phyloP scores from a whole-genome alignment of 2,329 filamentous ascomycete genomes.

The Pseudocercospora ulei region DNA sequence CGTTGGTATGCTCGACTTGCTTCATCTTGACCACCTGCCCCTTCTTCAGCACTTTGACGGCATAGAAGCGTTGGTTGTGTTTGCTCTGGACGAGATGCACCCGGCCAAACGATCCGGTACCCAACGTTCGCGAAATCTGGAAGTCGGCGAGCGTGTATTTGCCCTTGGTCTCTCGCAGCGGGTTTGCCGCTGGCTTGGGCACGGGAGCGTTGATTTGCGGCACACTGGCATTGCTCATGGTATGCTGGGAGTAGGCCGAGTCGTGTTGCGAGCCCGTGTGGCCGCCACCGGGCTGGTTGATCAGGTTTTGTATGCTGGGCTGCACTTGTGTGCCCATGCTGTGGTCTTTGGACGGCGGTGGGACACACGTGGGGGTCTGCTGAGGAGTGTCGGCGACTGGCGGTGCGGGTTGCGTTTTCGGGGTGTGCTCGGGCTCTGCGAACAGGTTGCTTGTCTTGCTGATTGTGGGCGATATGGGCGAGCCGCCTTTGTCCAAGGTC shows the following conservation, averaged over 20 bases:
- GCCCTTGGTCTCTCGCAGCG: constrained; percentile 69
- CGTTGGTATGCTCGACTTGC: constrained; percentile 98
- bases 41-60: constrained; percentile 97
- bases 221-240: constrained; percentile 36
- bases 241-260: constrained; percentile 28
- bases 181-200: constrained; percentile 31
- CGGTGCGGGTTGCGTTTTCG: constrained; percentile 17
- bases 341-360: constrained; percentile 15
- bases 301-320: constrained; percentile 73
- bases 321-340: constrained; percentile 50
- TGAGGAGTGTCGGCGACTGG: constrained; percentile 23
- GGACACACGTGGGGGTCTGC: constrained; percentile 24
- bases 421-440: constrained; percentile 26
- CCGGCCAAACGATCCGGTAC: constrained; percentile 91
- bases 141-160: constrained; percentile 95
- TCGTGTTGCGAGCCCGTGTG: constrained; percentile 37
- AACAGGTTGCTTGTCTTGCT: constrained; percentile 29
- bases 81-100: constrained; percentile 96
- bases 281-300: constrained; percentile 54
- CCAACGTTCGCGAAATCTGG: constrained; percentile 76
- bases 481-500: constrained; percentile 38
- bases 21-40: constrained; percentile 99
- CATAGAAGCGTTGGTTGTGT: constrained; percentile 97
- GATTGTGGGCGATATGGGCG: constrained; percentile 44
- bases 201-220: constrained; percentile 32